phyloP scores from a whole-genome alignment of 164 flowering plant genomes.

The Macadamia integrifolia region DNA sequence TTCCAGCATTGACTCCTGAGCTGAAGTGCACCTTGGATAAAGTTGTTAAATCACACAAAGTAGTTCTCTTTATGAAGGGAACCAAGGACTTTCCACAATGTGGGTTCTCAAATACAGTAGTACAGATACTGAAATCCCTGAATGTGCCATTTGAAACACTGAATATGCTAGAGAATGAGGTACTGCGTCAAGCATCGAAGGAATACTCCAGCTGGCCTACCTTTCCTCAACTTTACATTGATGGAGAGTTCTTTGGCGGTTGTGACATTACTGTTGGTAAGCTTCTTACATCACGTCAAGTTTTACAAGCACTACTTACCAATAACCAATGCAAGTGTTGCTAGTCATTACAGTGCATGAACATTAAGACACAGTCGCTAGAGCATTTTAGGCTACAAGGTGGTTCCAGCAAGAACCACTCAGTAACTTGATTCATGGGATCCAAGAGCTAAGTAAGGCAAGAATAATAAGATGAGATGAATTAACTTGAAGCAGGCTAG shows the following conservation, averaged over 20 bases:
- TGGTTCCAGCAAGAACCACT: background rate
- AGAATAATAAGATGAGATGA: too few species aligned
- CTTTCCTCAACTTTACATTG: slow-evolving; percentile 91
- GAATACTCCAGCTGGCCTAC: slow-evolving; percentile 96
- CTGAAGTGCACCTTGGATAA: slow-evolving; percentile 73
- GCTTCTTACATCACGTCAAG: slow-evolving; percentile 10
- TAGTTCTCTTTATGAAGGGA: slow-evolving; percentile 89
- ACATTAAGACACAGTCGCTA: background rate
- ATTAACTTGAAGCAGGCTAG: too few species aligned
- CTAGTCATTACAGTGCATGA: background rate
- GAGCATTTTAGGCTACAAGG: background rate
- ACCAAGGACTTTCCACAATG: slow-evolving; percentile 88
- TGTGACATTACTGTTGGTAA: slow-evolving; percentile 91
- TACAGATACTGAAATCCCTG: slow-evolving; percentile 66
- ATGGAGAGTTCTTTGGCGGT: slow-evolving; percentile 93
- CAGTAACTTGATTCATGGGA: background rate
- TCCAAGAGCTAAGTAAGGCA: too few species aligned
- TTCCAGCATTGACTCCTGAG: slow-evolving; percentile 60
- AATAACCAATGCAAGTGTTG: background rate
- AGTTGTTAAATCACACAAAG: slow-evolving; percentile 66
- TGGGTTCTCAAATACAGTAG: slow-evolving; percentile 88
- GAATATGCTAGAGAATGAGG: slow-evolving; percentile 83
- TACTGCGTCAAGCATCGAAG: slow-evolving; percentile 77
- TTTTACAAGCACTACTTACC: background rate
- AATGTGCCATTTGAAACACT: slow-evolving; percentile 79